These are phyloP conservation scores for Penicillium sp. DNA, from an alignment of 2,329 filamentous ascomycete species.

Conservation along the genomic window DNA sequence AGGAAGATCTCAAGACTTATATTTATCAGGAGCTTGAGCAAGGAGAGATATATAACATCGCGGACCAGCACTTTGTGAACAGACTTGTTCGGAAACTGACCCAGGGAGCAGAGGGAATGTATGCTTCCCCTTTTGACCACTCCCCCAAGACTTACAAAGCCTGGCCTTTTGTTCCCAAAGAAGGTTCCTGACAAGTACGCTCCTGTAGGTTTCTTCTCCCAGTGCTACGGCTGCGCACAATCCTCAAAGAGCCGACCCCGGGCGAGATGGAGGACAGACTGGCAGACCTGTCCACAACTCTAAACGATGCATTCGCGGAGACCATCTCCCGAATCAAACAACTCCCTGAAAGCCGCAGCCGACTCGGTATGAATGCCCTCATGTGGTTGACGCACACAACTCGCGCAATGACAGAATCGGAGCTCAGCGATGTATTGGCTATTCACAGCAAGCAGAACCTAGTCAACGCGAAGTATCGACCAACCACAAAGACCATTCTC, in stretches of 20 bases:
- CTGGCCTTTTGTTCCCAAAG: too few relatives aligned
- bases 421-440: neutral
- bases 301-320: neutral
- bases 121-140: neutral
- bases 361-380: neutral
- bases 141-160: too few relatives aligned
- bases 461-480: constrained; percentile 7
- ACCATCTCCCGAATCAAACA: neutral
- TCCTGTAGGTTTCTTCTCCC: neutral
- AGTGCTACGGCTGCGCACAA: neutral
- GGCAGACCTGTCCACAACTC: neutral
- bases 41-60: neutral
- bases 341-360: neutral
- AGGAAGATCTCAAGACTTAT: neutral
- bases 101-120: neutral
- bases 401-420: neutral
- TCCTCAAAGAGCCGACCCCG: neutral
- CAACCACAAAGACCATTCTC: constrained; percentile 9
- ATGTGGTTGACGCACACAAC: neutral
- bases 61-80: neutral
- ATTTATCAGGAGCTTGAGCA: neutral
- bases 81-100: neutral
- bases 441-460: neutral
- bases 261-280: neutral
- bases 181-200: neutral